Percentiles rank a stretch among this genome's conserved stretches.
phyloP scores from a whole-genome alignment of 73 alveolate species.

The Paraurostyla sp. region DNA sequence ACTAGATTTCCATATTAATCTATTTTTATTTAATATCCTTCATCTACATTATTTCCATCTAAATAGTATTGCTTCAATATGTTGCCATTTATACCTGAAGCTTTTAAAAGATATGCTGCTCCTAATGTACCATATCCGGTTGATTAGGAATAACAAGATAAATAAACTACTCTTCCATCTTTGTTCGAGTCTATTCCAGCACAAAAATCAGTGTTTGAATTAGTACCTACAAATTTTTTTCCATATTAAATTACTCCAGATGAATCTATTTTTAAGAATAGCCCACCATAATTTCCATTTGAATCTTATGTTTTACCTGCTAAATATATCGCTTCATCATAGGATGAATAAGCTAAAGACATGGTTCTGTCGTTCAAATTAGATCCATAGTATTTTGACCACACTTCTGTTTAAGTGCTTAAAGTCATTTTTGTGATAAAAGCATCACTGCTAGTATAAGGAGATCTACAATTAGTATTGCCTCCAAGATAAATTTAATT shows the following conservation, averaged over 20 bases:
- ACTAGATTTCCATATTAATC: slow-evolving; percentile 19
- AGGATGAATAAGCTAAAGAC: not conserved
- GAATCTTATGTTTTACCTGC: slow-evolving; percentile 1
- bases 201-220: slow-evolving; percentile 5
- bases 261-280: not conserved
- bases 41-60: not conserved
- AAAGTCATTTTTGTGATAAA: not conserved
- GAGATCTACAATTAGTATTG: not conserved
- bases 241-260: not conserved
- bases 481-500: not conserved
- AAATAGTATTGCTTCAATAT: not conserved
- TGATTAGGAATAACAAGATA: not conserved
- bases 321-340: not conserved
- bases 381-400: not conserved
- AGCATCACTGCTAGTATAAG: not conserved
- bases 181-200: not conserved
- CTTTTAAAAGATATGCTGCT: not conserved
- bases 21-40: not conserved
- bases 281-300: not conserved
- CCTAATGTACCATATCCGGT: slow-evolving; percentile 22
- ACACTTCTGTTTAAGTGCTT: not conserved
- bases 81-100: not conserved
- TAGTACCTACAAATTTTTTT: not conserved
- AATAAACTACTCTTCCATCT: slow-evolving; percentile 5
- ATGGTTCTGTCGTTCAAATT: not conserved